Percentiles rank a stretch among this genome's conserved stretches.
phyloP scores from a whole-genome alignment of 2,329 filamentous ascomycete genomes.

The Talaromyces albobiverticillius region DNA sequence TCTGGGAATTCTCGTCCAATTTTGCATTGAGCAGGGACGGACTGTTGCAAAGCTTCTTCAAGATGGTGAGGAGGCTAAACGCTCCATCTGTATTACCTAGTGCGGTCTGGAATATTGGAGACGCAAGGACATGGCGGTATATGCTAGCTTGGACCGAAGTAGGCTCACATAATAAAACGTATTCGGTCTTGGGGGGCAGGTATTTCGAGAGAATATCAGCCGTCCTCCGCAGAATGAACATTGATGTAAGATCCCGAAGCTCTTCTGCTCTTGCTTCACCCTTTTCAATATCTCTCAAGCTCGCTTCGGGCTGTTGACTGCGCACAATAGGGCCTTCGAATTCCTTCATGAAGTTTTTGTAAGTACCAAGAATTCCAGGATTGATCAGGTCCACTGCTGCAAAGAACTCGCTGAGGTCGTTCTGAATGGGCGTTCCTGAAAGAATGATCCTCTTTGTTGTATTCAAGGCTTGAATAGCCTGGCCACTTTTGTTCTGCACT shows the following conservation, averaged over 20 bases:
- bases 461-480: slow-evolving; percentile 63
- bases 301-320: slow-evolving; percentile 63
- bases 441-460: slow-evolving; percentile 61
- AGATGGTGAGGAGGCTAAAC: slow-evolving; percentile 66
- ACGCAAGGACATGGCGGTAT: slow-evolving; percentile 63
- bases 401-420: slow-evolving; percentile 66
- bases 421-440: slow-evolving; percentile 67
- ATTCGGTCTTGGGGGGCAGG: slow-evolving; percentile 65
- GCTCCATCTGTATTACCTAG: slow-evolving; percentile 62
- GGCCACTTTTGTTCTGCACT: slow-evolving; percentile 65
- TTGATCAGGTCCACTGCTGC: slow-evolving; percentile 68
- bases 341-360: slow-evolving; percentile 60
- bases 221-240: slow-evolving; percentile 65
- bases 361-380: slow-evolving; percentile 61
- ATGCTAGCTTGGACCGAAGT: slow-evolving; percentile 59
- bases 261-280: slow-evolving; percentile 62
- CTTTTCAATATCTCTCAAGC: slow-evolving; percentile 59
- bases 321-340: slow-evolving; percentile 65
- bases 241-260: slow-evolving; percentile 57
- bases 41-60: slow-evolving; percentile 74
- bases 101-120: slow-evolving; percentile 60
- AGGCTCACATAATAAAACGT: slow-evolving; percentile 64
- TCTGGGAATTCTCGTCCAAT: slow-evolving; percentile 44
- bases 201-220: slow-evolving; percentile 65
- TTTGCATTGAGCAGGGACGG: slow-evolving; percentile 59